phyloP scores from a whole-genome alignment of 139 green algal genomes.

The Yamagishiella unicocca region DNA sequence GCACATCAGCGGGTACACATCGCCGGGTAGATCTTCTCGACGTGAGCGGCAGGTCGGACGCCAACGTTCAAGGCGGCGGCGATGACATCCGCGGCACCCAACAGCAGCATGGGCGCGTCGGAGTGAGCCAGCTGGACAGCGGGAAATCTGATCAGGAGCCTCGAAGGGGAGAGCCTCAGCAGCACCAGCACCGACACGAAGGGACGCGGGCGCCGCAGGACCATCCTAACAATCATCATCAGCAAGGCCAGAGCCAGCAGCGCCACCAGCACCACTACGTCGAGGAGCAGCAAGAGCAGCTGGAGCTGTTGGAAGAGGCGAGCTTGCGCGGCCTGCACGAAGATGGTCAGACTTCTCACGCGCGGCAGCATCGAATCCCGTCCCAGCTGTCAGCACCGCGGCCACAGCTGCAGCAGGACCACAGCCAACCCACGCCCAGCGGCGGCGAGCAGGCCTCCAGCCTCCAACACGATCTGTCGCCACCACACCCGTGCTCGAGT shows the following conservation, averaged over 20 bases:
- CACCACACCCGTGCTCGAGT: too few species aligned
- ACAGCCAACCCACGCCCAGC: neutral
- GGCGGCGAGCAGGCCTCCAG: neutral
- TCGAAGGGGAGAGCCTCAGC: slow-evolving; percentile 1
- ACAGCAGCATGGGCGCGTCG: too few species aligned
- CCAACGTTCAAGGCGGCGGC: too few species aligned
- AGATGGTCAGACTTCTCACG: neutral
- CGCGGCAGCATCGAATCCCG: neutral
- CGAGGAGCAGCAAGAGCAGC: neutral
- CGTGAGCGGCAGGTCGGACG: too few species aligned
- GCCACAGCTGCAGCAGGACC: neutral
- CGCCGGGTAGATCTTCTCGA: too few species aligned
- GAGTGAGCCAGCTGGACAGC: too few species aligned
- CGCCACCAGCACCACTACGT: neutral
- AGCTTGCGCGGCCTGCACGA: neutral
- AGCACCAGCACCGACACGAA: neutral
- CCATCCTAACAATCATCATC: too few species aligned
- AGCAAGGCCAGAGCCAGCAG: too few species aligned
- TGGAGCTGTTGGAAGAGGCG: neutral
- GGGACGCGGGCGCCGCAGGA: slow-evolving; percentile 17
- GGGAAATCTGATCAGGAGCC: too few species aligned
- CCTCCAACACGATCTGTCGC: neutral
- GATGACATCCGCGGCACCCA: too few species aligned
- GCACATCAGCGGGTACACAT: too few species aligned
- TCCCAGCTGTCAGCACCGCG: neutral